Evolutionary conservation across 1,284 basidiomycete species (phyloP).

Genomic region (Rhodotorula sp.): DNA sequence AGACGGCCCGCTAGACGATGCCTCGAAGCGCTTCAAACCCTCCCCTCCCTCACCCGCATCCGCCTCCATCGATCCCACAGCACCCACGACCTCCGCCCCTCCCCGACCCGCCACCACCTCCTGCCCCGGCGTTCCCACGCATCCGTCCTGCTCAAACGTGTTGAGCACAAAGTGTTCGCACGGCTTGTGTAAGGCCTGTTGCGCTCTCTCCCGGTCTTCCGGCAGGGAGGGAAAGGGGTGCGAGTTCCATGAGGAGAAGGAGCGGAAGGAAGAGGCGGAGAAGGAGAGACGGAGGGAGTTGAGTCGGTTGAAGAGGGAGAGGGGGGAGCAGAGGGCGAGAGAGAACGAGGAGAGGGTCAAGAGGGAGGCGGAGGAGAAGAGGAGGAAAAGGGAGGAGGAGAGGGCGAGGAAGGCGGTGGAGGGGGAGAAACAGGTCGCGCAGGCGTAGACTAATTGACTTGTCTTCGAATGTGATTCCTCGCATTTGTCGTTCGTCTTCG

Average conservation of each 20-base stretch:
- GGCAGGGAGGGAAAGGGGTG: conserved; percentile 45
- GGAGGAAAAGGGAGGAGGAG: neutral
- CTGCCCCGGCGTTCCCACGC: neutral
- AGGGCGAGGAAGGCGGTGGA: too few relatives aligned
- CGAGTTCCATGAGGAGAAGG: conserved; percentile 51
- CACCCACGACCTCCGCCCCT: neutral
- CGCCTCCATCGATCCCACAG: neutral
- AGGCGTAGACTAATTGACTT: neutral
- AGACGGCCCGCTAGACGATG: neutral
- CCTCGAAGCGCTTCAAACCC: conserved; percentile 13
- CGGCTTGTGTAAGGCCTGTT: conserved; percentile 22
- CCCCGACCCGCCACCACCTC: neutral
- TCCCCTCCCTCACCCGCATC: neutral
- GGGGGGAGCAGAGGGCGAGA: conserved; percentile 8
- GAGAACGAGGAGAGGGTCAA: neutral
- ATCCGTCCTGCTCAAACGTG: conserved; percentile 37
- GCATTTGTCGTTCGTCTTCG: too few relatives aligned
- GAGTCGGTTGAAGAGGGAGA: conserved; percentile 35
- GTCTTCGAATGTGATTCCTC: neutral
- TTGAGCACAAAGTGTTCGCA: conserved; percentile 43
- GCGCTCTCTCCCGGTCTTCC: neutral
- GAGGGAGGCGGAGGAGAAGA: neutral
- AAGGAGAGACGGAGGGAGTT: conserved; percentile 44
- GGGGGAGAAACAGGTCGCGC: neutral
- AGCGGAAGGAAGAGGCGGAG: conserved; percentile 47